Evolutionary conservation across 129 eudicot species (phyloP), one percentile per base, ranked within the genome.

Genomic region (Ambrosia trifida): DNA sequence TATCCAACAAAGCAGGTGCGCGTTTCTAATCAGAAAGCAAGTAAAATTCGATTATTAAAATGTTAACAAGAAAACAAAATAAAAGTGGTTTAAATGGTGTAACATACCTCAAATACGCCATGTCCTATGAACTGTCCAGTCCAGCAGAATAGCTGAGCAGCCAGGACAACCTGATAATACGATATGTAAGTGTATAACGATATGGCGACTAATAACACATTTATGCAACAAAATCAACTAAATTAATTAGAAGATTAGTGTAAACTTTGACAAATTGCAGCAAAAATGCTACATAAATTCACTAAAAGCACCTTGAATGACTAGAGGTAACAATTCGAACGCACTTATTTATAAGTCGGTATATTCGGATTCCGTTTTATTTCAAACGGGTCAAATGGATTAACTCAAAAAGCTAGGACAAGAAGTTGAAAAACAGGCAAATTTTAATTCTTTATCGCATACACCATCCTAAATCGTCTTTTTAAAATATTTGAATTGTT

Each of bases 1-100:
- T 90, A 77, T 95, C 97, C 73, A 95, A 68, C 71, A 95, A 83
- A 44, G 97, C 97, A 44, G 99, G 99, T 44, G 96, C 95, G 20
- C 97, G 99, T 82, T 95, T 95, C 99, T 95, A 66, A 60, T 68
- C 8, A 24, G 11, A 61, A 59, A 59, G 18, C 32, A 49, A 78
- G 7, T 3, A 63, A 64, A 49, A 4, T 18, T 65, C 58, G 16
- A 19, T 14, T 73, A 47, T 4, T 2, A 66, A 24, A 31, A 28
- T 2, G 16, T 57, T 30, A 53, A 74, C 4, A 7, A 67, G 8
- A 70, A 50, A 50, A 35, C 4, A 32, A 19, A 51, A 58, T 5
- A 36, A 3, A 6, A 40, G 41, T 58, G 40, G 30, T 19, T 13
- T 18, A 13, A 47, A 62, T 47, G 31, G 68, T 46, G 40, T 12